phyloP scores from a whole-genome alignment of 2,329 filamentous ascomycete species.

The Endothia cerciana region DNA sequence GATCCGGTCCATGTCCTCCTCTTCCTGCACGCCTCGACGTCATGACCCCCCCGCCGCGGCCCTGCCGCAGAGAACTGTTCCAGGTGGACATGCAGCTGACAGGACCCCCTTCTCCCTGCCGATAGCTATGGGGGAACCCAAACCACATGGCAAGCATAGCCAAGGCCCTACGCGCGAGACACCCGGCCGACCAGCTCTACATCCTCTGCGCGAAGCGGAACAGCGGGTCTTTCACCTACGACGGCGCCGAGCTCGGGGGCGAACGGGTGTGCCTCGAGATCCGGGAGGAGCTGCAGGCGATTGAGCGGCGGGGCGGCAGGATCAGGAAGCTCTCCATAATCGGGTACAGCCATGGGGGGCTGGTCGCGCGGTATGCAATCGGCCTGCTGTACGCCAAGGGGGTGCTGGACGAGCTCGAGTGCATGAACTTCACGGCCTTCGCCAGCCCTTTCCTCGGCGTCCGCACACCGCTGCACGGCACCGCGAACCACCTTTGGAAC shows the following conservation, averaged over 20 bases:
- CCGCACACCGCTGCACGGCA: conserved; percentile 68
- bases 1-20: not conserved
- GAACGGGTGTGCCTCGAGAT: conserved; percentile 71
- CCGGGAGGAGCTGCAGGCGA: conserved; percentile 62
- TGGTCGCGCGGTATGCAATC: conserved; percentile 84
- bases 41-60: conserved; percentile 5
- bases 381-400: conserved; percentile 83
- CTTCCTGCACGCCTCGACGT: conserved; percentile 18
- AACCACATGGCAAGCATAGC: conserved; percentile 71
- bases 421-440: conserved; percentile 93
- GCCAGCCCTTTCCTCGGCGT: conserved; percentile 84
- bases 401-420: conserved; percentile 76
- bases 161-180: conserved; percentile 63
- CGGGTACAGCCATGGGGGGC: conserved; percentile 87
- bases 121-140: conserved; percentile 77
- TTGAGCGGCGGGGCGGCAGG: conserved; percentile 65
- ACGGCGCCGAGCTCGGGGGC: conserved; percentile 69
- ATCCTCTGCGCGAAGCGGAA: conserved; percentile 75
- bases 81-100: not conserved
- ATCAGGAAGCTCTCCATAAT: conserved; percentile 84
- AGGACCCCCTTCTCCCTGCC: too few species aligned
- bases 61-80: conserved; percentile 1
- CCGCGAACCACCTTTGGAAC: conserved; percentile 74
- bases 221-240: conserved; percentile 72
- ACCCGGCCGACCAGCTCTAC: conserved; percentile 67